A percentile compares a stretch with the other conserved stretches of the same genome.
Conservation (phyloP, 345 rosid genomes). For the Sisymbrium irio region DNA sequence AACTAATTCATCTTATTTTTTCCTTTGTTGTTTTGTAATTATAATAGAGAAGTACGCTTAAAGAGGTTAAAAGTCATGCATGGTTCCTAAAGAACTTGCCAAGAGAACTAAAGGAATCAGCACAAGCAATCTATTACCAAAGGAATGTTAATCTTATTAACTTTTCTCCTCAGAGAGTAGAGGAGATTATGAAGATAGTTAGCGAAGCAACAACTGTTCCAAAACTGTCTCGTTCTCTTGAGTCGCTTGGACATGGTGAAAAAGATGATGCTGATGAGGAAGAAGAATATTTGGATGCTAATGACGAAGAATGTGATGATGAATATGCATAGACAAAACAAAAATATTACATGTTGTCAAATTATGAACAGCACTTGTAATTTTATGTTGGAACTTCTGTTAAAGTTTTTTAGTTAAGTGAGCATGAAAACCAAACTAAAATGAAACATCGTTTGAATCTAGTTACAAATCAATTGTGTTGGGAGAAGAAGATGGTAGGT, state of each 20-base stretch:
- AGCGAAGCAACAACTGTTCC: constrained; percentile 64
- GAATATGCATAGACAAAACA: neutral
- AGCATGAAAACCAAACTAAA: neutral
- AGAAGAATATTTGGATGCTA: constrained; percentile 56
- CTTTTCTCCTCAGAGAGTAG: constrained; percentile 56
- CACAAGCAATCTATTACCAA: constrained; percentile 34
- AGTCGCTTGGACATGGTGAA: constrained; percentile 21
- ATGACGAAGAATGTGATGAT: constrained; percentile 38
- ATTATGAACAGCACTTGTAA: constrained; percentile 50
- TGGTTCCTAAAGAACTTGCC: constrained; percentile 74
- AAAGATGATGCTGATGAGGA: constrained; percentile 39
- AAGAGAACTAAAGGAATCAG: constrained; percentile 51
- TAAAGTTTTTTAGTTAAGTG: neutral
- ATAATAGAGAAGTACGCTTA: constrained; percentile 56
- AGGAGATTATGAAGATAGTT: constrained; percentile 55
- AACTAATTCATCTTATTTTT: neutral
- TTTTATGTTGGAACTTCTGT: constrained; percentile 49
- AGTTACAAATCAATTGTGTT: neutral
- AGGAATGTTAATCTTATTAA: constrained; percentile 22
- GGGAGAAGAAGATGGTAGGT: neutral
- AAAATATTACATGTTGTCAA: neutral
- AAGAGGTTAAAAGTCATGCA: constrained; percentile 61
- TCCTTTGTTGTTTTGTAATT: neutral
- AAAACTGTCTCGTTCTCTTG: neutral
- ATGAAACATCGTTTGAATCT: no score